Evolutionary conservation across 768 basidiomycete genomes (phyloP).

Genomic region (Hypsizygus marmoreus): DNA sequence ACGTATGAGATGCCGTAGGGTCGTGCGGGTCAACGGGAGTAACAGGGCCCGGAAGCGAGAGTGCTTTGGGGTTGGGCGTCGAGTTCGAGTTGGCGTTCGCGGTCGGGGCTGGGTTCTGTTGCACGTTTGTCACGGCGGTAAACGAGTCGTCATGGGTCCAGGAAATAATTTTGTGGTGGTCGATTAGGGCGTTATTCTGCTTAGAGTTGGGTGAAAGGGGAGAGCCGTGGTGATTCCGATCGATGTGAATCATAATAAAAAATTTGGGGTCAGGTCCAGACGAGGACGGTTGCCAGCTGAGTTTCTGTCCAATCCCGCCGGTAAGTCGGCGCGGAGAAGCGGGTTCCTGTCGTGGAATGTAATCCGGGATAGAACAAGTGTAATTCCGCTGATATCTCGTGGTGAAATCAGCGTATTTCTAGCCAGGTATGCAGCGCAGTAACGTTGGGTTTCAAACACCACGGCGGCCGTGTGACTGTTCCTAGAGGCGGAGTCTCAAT

Average conservation of each 20-base stretch:
- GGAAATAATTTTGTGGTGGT: conserved; percentile 29
- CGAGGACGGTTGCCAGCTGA: no score
- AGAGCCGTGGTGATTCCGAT: conserved; percentile 44
- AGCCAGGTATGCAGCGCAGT: conserved; percentile 2
- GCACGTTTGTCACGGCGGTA: conserved; percentile 21
- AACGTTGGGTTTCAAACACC: conserved; percentile 15
- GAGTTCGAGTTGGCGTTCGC: no score
- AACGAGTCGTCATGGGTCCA: conserved; percentile 21
- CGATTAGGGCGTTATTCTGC: conserved; percentile 5
- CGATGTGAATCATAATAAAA: conserved; percentile 48
- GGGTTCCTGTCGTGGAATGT: no score
- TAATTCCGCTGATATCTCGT: conserved; percentile 4
- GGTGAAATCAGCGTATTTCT: background rate
- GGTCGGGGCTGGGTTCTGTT: background rate
- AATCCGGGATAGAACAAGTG: no score
- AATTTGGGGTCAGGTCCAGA: conserved; percentile 6
- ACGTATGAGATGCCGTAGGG: conserved; percentile 22
- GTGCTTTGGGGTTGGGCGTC: no score
- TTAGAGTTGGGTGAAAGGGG: no score
- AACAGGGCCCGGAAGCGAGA: conserved; percentile 18
- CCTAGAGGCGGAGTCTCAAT: conserved; percentile 26
- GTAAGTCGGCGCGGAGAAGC: no score
- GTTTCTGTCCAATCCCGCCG: no score
- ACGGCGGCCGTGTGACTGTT: conserved; percentile 18
- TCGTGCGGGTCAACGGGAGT: conserved; percentile 23